A percentile compares a stretch with the other conserved stretches of the same genome.
These are phyloP conservation scores for Phytophthora crassamura DNA, from an alignment of 352 stramenopile genomes.

Conservation along the genomic window DNA sequence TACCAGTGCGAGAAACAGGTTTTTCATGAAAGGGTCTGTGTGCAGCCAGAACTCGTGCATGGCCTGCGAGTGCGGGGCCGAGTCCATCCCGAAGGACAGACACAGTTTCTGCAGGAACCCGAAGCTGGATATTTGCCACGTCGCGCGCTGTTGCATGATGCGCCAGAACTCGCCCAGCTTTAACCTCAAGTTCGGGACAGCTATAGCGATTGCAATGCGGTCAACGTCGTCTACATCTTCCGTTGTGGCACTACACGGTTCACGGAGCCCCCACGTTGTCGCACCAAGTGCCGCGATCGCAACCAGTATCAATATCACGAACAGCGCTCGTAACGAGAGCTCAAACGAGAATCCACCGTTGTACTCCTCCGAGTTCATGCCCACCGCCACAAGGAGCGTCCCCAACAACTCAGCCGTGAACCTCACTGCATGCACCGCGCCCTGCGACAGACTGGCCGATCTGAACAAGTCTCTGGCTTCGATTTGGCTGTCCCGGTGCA, in stretches of 20 bases:
- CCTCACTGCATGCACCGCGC: slow-evolving; percentile 65
- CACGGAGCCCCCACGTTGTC: slow-evolving; percentile 52
- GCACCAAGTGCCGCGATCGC: slow-evolving; percentile 40
- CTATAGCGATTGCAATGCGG: background rate
- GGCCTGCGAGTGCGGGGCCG: slow-evolving; percentile 51
- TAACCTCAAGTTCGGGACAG: slow-evolving; percentile 17
- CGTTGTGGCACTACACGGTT: slow-evolving; percentile 5
- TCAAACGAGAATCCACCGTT: slow-evolving; percentile 57
- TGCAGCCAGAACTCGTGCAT: slow-evolving; percentile 69
- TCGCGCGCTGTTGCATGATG: slow-evolving; percentile 68
- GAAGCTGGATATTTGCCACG: slow-evolving; percentile 78
- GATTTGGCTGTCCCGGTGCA: slow-evolving; percentile 59
- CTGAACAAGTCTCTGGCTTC: slow-evolving; percentile 1
- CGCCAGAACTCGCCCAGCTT: slow-evolving; percentile 58
- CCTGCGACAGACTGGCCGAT: slow-evolving; percentile 43
- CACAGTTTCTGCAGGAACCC: slow-evolving; percentile 67
- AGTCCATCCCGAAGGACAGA: slow-evolving; percentile 65
- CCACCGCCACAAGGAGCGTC: slow-evolving; percentile 58
- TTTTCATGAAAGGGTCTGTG: slow-evolving; percentile 69
- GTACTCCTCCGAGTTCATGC: slow-evolving; percentile 68
- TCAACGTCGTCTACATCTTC: background rate
- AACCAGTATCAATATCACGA: slow-evolving; percentile 43
- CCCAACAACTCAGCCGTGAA: slow-evolving; percentile 63
- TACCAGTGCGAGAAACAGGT: slow-evolving; percentile 61
- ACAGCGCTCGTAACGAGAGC: slow-evolving; percentile 47